phyloP scores from a whole-genome alignment of 331 rosid species.

The Malus hybrid region DNA sequence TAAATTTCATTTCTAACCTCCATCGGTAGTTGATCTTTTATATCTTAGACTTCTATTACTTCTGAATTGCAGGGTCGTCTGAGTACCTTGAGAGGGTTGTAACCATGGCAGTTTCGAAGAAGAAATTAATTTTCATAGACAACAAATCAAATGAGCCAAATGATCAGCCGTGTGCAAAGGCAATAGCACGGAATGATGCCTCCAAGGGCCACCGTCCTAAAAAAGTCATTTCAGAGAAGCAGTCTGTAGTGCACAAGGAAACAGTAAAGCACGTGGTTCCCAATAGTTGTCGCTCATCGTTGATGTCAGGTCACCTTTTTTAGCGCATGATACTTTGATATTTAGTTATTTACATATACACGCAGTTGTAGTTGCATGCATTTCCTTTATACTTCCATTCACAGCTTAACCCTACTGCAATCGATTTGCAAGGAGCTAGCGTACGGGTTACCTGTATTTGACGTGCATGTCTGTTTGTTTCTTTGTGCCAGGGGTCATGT shows the following conservation, averaged over 20 bases:
- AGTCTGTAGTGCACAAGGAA: conserved; percentile 19
- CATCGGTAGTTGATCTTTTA: background rate
- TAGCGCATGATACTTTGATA: background rate
- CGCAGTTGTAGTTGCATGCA: background rate
- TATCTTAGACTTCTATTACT: background rate
- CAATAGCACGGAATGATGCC: conserved; percentile 4
- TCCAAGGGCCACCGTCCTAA: conserved; percentile 24
- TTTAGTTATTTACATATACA: no score
- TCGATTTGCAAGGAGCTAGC: no score
- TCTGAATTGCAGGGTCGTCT: conserved; percentile 26
- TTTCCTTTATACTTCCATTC: background rate
- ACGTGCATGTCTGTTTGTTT: background rate
- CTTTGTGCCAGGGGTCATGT: background rate
- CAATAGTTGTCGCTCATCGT: conserved; percentile 32
- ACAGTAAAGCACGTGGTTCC: conserved; percentile 38
- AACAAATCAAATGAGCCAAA: conserved; percentile 1
- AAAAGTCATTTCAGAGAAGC: conserved; percentile 16
- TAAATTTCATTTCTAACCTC: no score
- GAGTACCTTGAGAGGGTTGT: background rate
- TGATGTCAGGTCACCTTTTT: conserved; percentile 28
- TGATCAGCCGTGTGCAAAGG: background rate
- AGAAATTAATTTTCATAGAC: conserved; percentile 14
- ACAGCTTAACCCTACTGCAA: background rate
- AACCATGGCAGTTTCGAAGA: conserved; percentile 14
- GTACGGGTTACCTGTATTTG: background rate